A percentile compares a stretch with the other conserved stretches of the same genome.
Evolutionary conservation across 148 eudicot genomes (phyloP).

Genomic region (Rhododendron molle): DNA sequence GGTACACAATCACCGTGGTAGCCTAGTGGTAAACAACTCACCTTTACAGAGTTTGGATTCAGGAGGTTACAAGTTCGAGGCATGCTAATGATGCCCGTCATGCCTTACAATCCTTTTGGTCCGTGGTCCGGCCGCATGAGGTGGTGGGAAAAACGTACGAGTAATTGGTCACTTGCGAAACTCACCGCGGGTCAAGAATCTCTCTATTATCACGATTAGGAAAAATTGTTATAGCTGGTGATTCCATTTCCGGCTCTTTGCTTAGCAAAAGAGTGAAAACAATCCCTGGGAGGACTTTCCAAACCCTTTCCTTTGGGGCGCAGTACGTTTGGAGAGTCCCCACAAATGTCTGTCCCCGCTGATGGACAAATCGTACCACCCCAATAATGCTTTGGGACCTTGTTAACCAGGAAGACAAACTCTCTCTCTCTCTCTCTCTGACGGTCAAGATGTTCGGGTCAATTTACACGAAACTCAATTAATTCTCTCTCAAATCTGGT

Average conservation of each 20-base stretch:
- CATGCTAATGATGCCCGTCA: not conserved
- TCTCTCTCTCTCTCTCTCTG: not conserved
- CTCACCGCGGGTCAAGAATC: not conserved
- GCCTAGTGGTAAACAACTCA: not conserved
- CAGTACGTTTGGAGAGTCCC: slow-evolving; percentile 15
- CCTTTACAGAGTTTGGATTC: not conserved
- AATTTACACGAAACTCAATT: no score
- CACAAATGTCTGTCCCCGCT: slow-evolving; percentile 35
- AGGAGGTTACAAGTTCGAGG: not conserved
- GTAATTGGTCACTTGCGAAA: no score
- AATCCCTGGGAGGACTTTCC: not conserved
- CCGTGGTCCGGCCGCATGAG: not conserved
- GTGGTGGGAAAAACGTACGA: not conserved
- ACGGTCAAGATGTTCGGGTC: no score
- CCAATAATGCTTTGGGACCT: slow-evolving; percentile 44
- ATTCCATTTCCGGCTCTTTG: not conserved
- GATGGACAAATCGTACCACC: slow-evolving; percentile 43
- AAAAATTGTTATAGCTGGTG: not conserved
- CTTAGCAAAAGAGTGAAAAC: not conserved
- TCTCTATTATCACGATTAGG: not conserved
- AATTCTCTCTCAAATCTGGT: not conserved
- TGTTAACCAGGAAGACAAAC: not conserved
- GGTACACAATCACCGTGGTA: not conserved
- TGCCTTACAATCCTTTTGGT: not conserved
- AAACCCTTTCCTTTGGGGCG: not conserved